Conservation (phyloP, 2,329 filamentous ascomycete species). For the Corynespora cassiicola region DNA sequence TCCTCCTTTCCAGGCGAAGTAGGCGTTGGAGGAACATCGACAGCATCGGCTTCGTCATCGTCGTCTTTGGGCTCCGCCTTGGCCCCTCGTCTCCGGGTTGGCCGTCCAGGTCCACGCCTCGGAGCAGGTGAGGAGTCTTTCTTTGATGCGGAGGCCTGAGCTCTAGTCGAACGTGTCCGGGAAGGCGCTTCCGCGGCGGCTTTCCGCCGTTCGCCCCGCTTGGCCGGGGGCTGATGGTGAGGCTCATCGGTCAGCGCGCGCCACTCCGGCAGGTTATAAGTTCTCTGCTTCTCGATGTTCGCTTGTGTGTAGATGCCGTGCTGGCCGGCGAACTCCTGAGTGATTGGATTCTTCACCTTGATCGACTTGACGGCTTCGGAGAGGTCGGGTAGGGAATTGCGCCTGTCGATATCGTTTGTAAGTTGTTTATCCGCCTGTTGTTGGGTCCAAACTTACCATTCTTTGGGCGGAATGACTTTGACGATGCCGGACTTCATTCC, state of each 20-base stretch:
- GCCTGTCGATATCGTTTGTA: conserved; percentile 52
- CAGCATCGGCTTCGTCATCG: conserved; percentile 33
- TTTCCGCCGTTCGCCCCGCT: conserved; percentile 79
- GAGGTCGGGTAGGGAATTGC: conserved; percentile 74
- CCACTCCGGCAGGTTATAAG: conserved; percentile 98
- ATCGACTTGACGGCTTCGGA: conserved; percentile 90
- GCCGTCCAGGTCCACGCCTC: conserved; percentile 59
- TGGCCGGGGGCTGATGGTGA: conserved; percentile 92
- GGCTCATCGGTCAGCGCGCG: conserved; percentile 90
- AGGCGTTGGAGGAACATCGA: conserved; percentile 49
- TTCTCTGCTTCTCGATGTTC: conserved; percentile 94
- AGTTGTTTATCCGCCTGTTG: conserved; percentile 5
- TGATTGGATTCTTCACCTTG: conserved; percentile 94
- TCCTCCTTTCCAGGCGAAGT: conserved; percentile 52
- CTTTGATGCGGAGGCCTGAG: conserved; percentile 36
- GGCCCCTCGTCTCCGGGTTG: conserved; percentile 40
- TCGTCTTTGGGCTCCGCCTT: conserved; percentile 34
- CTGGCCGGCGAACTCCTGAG: conserved; percentile 95
- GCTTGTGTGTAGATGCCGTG: conserved; percentile 96
- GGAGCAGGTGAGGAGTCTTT: conserved; percentile 44
- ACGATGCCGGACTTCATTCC: conserved; percentile 98
- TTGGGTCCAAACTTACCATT: conserved; percentile 72
- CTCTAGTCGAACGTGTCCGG: conserved; percentile 41
- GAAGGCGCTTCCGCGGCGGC: conserved; percentile 37
- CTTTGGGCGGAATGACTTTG: conserved; percentile 90